Evolutionary conservation across 352 stramenopile species (phyloP), one percentile per base, ranked within the genome.

Genomic region (Elongisporangium prolatum): DNA sequence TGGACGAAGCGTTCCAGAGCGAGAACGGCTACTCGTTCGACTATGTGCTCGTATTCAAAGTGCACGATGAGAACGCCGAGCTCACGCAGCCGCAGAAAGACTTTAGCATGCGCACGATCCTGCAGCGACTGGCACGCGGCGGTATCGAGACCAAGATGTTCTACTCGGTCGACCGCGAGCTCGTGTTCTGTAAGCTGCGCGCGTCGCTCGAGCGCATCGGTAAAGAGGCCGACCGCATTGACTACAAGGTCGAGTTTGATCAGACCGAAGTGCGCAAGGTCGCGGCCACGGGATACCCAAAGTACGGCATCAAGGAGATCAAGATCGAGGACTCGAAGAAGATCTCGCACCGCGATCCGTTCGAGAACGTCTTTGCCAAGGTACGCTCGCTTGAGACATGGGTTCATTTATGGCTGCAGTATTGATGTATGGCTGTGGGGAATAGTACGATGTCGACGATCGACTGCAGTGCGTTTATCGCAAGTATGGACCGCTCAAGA

Each of bases 131-230:
- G 54, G 82, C 79, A 21, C 68, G 68, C 28, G 82, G 77, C 25
- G 82, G 82, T 56, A 86, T 91, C 17, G 82, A 91, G 70, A 91
- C 82, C 71, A 89, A 89, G 64, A 89, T 91, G 77, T 91, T 89
- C 48, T 89, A 91, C 72, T 87, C 82, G 16, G 58, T 68, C 3
- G 72, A 84, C 50, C 77, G 80, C 54, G 75, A 85, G 17, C 69
- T 81, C 34, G 82, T 91, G 21, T 89, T 91, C 61, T 91, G 82
- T 64, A 91, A 91, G 62, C 64, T 91, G 48, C 79, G 82, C 24
- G 79, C 77, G 51, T 85, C 77, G 54, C 65, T 88, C 21, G 77
- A 88, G 53, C 74, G 82, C 9, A 53, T 91, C 17, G 64, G 72
- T 53, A 88, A 88, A 52, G 81, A 91, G 56, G 81, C 78, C 17